A percentile compares a stretch with the other conserved stretches of the same genome.
These are phyloP conservation scores for Penicillium crustosum DNA, from an alignment of 2,329 filamentous ascomycete genomes.

Conservation along the genomic window DNA sequence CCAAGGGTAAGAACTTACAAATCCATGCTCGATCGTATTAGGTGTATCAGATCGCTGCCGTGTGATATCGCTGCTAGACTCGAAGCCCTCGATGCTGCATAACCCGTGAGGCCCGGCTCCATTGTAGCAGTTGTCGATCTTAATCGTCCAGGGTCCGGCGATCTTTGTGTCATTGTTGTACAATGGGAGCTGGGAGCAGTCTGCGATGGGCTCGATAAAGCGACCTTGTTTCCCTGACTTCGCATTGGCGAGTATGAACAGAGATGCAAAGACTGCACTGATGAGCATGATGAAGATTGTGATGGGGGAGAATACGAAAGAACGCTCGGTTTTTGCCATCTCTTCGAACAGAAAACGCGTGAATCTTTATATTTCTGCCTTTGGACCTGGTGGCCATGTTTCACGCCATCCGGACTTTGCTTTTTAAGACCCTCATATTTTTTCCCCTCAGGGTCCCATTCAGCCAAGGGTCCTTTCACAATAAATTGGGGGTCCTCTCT, in stretches of 20 bases:
- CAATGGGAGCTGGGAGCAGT: slow-evolving; percentile 11
- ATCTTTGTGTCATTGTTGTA: slow-evolving; percentile 14
- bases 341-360: not conserved
- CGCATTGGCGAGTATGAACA: slow-evolving; percentile 6
- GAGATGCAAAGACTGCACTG: not conserved
- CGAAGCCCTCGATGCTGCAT: slow-evolving; percentile 14
- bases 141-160: slow-evolving; percentile 16
- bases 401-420: not conserved
- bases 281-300: not conserved
- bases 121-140: slow-evolving; percentile 9
- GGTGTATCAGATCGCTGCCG: slow-evolving; percentile 5
- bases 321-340: not conserved
- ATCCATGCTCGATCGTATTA: slow-evolving; percentile 8
- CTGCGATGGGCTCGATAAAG: not conserved
- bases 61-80: slow-evolving; percentile 12
- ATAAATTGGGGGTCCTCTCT: not conserved
- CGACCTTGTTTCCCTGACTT: not conserved
- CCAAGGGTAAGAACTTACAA: slow-evolving; percentile 2
- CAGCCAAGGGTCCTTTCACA: not conserved
- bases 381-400: not conserved
- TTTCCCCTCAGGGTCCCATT: not conserved
- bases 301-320: not conserved
- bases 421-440: not conserved
- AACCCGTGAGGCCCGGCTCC: not conserved
- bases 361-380: not conserved